These are phyloP conservation scores for Aspergillus novoparasiticus DNA, from an alignment of 2,329 filamentous ascomycete genomes.

Conservation along the genomic window DNA sequence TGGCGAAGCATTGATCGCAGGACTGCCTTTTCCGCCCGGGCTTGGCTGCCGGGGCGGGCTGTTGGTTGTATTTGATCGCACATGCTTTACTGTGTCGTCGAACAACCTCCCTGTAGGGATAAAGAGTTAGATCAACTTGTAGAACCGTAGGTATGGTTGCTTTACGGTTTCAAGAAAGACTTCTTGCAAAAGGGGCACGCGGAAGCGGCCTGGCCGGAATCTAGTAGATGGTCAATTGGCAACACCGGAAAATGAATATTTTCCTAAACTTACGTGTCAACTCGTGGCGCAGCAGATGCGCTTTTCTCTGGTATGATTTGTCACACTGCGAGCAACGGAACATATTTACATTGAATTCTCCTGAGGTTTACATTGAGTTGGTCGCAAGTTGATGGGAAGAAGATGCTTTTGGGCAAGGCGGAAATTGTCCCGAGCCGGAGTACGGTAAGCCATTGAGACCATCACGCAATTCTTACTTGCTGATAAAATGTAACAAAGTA, in stretches of 20 bases:
- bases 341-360: constrained; percentile 17
- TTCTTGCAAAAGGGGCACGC: constrained; percentile 34
- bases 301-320: constrained; percentile 33
- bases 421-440: background rate
- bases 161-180: constrained; percentile 31
- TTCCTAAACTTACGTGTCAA: constrained; percentile 25
- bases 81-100: constrained; percentile 33
- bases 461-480: background rate
- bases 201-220: constrained; percentile 26
- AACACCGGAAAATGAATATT: background rate
- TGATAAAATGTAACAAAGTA: background rate
- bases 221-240: constrained; percentile 10
- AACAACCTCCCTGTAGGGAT: constrained; percentile 27
- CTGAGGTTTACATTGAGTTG: background rate
- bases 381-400: background rate
- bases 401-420: background rate
- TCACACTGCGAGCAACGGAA: constrained; percentile 31
- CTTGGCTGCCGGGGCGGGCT: constrained; percentile 28
- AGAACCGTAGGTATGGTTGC: background rate
- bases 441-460: background rate
- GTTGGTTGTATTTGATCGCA: constrained; percentile 32
- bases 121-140: background rate
- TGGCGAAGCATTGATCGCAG: constrained; percentile 30
- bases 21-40: constrained; percentile 34
- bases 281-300: constrained; percentile 32